phyloP scores from a whole-genome alignment of 2,329 filamentous ascomycete species.

The Stagonosporopsis chrysanthemi region DNA sequence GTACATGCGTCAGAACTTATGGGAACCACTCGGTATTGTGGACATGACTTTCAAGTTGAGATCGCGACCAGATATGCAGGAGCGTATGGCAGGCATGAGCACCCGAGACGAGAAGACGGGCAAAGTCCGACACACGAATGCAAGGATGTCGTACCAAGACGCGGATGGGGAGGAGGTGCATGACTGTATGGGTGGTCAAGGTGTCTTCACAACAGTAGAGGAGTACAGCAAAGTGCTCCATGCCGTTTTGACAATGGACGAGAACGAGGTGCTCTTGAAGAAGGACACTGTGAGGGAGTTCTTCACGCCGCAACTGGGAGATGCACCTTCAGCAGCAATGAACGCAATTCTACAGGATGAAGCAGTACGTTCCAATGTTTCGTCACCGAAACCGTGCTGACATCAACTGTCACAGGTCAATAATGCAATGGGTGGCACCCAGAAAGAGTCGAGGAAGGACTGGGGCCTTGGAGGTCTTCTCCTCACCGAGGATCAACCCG shows the following conservation, averaged over 20 bases:
- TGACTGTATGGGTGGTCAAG: conserved; percentile 40
- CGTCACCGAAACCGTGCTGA: not conserved
- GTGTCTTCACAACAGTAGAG: conserved; percentile 27
- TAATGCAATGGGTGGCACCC: conserved; percentile 36
- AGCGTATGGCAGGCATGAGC: conserved; percentile 39
- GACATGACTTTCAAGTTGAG: conserved; percentile 63
- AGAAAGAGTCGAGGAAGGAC: conserved; percentile 28
- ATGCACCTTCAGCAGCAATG: conserved; percentile 20
- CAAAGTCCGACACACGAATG: conserved; percentile 17
- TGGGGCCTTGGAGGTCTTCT: conserved; percentile 46
- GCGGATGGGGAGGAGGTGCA: conserved; percentile 24
- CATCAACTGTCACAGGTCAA: conserved; percentile 16
- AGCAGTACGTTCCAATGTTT: conserved; percentile 9
- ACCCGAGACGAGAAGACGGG: conserved; percentile 25
- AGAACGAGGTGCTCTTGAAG: conserved; percentile 38
- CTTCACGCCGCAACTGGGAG: conserved; percentile 42
- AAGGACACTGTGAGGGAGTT: conserved; percentile 37
- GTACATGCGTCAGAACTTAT: conserved; percentile 64
- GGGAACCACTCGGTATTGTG: conserved; percentile 54
- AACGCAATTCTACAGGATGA: conserved; percentile 48
- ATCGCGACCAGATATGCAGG: conserved; percentile 32
- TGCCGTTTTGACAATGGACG: conserved; percentile 34
- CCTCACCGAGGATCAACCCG: conserved; percentile 25
- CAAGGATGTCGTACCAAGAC: conserved; percentile 25
- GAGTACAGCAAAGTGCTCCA: conserved; percentile 45